Evolutionary conservation across 805 yeast species (phyloP), one percentile per base, ranked within the genome.

Genomic region (Isabelozyma gotoi): DNA sequence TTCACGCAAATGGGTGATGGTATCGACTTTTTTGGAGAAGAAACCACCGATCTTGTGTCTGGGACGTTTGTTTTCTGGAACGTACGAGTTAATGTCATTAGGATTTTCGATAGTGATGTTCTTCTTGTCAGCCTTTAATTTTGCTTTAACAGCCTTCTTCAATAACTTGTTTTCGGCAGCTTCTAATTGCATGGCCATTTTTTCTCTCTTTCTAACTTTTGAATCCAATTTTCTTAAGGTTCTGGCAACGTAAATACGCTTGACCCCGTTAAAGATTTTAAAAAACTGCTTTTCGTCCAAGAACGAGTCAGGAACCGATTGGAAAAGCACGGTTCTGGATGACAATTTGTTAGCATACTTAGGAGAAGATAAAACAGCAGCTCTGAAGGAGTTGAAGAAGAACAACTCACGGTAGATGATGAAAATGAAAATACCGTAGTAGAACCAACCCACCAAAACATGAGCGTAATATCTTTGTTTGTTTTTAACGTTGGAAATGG

Each of bases 311-410:
- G 97, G 94, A 5, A 90, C 92, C 7, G 87, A 79, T 65, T 87
- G 96, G 63, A 91, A 82, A 40, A 92, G 72, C 1, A 92, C 88
- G 2, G 92, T 85, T 61, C 96, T 81, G 10, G 92, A 84, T 12
- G 92, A 77, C 31, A 87, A 63, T 52, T 81, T 82, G 46, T 77
- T 74, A 34, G 95, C 86, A 60, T 88, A 88, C 48, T 81, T 76
- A 15, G 96, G 96, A 7, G 96, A 79, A 1, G 97, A 76, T 44
- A 89, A 68, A 2, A 82, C 87, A 7, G 90, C 91, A 55, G 81
- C 81, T 52, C 95, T 79, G 54, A 88, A 68, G 3, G 94, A 83
- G 45, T 83, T 77, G 67, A 82, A 92, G 63, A 82, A 88, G 48
- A 78, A 78, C 52, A 90, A 69, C 64, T 92, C 99, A 47, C 97